Base-by-base conservation (phyloP, 1,284 basidiomycete species). In the Athelia sp. region DNA sequence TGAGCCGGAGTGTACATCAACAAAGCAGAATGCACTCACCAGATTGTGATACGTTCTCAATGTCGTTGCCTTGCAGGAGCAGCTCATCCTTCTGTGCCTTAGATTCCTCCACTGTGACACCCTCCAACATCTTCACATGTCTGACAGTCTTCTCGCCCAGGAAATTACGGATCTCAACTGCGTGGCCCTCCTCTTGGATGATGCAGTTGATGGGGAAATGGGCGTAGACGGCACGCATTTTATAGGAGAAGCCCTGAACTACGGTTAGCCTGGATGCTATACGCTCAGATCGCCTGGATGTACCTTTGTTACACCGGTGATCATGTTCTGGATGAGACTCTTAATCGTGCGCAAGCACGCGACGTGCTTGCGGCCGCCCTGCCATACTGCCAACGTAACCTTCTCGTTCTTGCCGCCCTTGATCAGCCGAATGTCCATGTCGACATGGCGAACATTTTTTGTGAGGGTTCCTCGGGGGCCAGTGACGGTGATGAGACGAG, bases 171-270 rank as follows among this genome's bases (percentile, higher is more conserved):
- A 99, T 99, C 74, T 99, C 96, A 53, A 98, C 72, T 48, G 85
- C 76, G 50, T 68, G 68, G 52, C 92, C 93, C 61, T 75, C 75
- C 42, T 90, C 87, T 69, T 90, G 86, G 66, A 98, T 93, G 72
- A 99, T 98, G 69, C 92, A 89, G 81, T 99, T 99, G 82, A 99
- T 98, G 58, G 97, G 97, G 82, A 99, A 99, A 82, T 99, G 97
- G 65, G 97, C 97, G 70, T 99, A 99, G 52, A 99, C 97, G 34
- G 95, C 81, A 64, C 93, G 90, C 93, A 98, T 96, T 88, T 99
- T 99, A 86, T 99, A 99, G 66, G 88, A 86, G 87, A 98, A 99
- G 56, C 96, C 97, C 87, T 92, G 58, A 15, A 17, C 19, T 32
- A 44, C 46, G 9, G 13, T 52, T 35, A 49, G 44, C 29, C 53